phyloP scores from a whole-genome alignment of 2,329 filamentous ascomycete genomes.

The Anthostomella pinea region DNA sequence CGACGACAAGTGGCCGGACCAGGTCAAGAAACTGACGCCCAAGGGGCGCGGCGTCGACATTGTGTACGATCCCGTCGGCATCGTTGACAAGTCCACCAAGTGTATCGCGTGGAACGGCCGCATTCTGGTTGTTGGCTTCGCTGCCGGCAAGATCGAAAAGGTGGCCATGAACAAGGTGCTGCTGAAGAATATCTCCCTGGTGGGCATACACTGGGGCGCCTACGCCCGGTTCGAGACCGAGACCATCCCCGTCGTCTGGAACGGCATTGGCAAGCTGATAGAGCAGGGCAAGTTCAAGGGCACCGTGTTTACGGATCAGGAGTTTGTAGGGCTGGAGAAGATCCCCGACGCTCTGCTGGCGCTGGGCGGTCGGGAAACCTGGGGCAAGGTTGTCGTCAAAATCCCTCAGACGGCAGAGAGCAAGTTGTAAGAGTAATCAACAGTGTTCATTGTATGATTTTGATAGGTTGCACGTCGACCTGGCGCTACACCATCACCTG shows the following conservation, averaged over 20 bases:
- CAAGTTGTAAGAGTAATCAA: slow-evolving; percentile 43
- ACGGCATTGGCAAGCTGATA: slow-evolving; percentile 76
- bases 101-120: slow-evolving; percentile 93
- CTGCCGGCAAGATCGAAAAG: slow-evolving; percentile 83
- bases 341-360: slow-evolving; percentile 74
- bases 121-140: slow-evolving; percentile 85
- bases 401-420: slow-evolving; percentile 65
- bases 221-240: slow-evolving; percentile 73
- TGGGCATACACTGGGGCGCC: slow-evolving; percentile 89
- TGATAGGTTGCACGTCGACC: too few relatives aligned
- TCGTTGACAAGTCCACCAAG: slow-evolving; percentile 84
- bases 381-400: slow-evolving; percentile 94
- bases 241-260: slow-evolving; percentile 72
- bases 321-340: slow-evolving; percentile 78
- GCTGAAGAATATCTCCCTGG: slow-evolving; percentile 87
- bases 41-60: slow-evolving; percentile 77
- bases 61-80: slow-evolving; percentile 89
- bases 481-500: not conserved
- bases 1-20: slow-evolving; percentile 57
- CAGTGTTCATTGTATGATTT: not conserved
- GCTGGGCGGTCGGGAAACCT: slow-evolving; percentile 77
- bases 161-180: slow-evolving; percentile 89
- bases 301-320: slow-evolving; percentile 77
- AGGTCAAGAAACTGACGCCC: slow-evolving; percentile 76
- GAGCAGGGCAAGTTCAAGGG: slow-evolving; percentile 74